Evolutionary conservation across 768 basidiomycete genomes (phyloP).

Genomic region (Boletus rufocinnamomeus): DNA sequence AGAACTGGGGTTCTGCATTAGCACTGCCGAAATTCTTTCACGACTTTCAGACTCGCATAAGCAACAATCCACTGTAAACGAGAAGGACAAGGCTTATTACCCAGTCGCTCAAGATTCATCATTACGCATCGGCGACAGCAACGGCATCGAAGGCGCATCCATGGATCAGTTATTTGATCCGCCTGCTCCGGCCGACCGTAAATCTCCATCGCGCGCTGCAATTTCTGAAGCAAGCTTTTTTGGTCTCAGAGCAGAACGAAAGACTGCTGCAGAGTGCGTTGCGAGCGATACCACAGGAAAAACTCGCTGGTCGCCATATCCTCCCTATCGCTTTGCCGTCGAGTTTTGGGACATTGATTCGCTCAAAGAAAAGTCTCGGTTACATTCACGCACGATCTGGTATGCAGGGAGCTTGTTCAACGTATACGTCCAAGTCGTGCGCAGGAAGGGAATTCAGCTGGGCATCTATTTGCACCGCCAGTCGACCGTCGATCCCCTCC

Average conservation of each 20-base stretch:
- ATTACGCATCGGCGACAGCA: conserved; percentile 71
- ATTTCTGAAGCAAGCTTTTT: conserved; percentile 60
- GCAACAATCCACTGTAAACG: conserved; percentile 15
- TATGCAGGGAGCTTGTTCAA: conserved; percentile 89
- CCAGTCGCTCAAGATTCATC: conserved; percentile 72
- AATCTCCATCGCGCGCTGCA: conserved; percentile 30
- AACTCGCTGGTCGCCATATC: conserved; percentile 64
- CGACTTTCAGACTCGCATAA: conserved; percentile 28
- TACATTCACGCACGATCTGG: conserved; percentile 86
- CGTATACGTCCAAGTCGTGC: conserved; percentile 85
- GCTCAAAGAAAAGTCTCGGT: conserved; percentile 80
- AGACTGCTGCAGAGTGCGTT: conserved; percentile 44
- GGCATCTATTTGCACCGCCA: conserved; percentile 91
- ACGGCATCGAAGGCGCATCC: conserved; percentile 49
- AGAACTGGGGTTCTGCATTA: conserved; percentile 66
- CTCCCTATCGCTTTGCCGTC: conserved; percentile 82
- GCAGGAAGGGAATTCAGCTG: conserved; percentile 78
- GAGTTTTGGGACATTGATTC: conserved; percentile 88
- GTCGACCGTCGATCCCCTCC: conserved; percentile 75
- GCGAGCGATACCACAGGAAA: conserved; percentile 46
- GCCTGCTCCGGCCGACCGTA: conserved; percentile 28
- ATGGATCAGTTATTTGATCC: conserved; percentile 72
- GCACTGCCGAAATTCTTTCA: conserved; percentile 52
- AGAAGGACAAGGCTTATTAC: conserved; percentile 50
- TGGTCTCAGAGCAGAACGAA: conserved; percentile 53